Percentiles rank a stretch among this genome's conserved stretches.
phyloP scores from a whole-genome alignment of 257 asterid genomes.

The Solanum paucissectum region DNA sequence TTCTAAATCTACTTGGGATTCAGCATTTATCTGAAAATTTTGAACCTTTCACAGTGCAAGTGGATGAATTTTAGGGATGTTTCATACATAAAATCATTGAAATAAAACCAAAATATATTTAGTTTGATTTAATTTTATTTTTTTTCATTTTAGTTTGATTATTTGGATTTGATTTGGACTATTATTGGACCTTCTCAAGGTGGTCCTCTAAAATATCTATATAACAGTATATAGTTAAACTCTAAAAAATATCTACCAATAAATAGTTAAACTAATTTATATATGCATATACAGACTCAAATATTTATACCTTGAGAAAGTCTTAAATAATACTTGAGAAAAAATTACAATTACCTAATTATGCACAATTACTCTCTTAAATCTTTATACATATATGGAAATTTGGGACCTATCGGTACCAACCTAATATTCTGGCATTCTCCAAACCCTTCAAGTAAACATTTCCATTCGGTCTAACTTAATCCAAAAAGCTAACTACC shows the following conservation, averaged over 20 bases:
- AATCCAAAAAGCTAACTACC: no score
- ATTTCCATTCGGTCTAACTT: accelerated
- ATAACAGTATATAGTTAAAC: no score
- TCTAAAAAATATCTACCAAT: no score
- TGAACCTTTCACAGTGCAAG: neutral
- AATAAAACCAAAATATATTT: neutral
- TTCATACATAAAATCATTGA: no score
- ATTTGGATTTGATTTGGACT: neutral
- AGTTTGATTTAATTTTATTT: neutral
- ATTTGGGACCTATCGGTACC: no score
- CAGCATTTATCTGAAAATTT: neutral
- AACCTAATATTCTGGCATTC: neutral
- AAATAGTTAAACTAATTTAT: no score
- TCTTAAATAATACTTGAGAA: neutral
- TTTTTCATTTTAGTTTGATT: neutral
- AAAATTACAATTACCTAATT: no score
- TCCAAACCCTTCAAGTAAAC: neutral
- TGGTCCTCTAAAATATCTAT: neutral
- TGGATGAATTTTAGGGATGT: neutral
- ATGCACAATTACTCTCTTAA: no score
- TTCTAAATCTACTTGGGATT: neutral
- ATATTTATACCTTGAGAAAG: neutral
- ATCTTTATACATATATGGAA: no score
- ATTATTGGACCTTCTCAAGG: neutral
- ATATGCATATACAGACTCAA: neutral